Evolutionary conservation across 345 rosid species (phyloP), one percentile per base, ranked within the genome.

Genomic region (Murraya paniculata): DNA sequence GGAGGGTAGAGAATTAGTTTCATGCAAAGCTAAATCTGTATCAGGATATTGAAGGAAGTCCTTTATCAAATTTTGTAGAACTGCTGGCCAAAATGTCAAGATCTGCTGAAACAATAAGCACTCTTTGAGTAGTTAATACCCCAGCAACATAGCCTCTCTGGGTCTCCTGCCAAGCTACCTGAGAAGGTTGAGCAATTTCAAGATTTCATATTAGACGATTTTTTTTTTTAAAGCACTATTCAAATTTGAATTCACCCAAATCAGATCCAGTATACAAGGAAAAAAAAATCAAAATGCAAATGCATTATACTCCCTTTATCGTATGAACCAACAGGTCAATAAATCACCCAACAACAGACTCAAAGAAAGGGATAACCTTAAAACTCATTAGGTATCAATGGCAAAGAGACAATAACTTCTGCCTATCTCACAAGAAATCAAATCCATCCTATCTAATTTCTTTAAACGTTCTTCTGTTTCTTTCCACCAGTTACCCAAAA

Each of bases 131-230:
- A 74, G 99, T 96, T 84, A 91, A 80, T 80, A 96, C 83, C 79
- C 99, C 99, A 48, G 99, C 97, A 66, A 96, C 99, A 85, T 83
- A 90, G 80, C 98, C 99, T 75, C 95, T 85, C 9, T 82, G 89
- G 78, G 98, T 96, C 80, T 87, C 94, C 88, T 96, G 99, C 99
- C 99, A 96, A 71, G 90, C 91, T 82, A 94, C 98, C 98, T 94
- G 85, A 75, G 71, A 18, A 79, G 74, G 73, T 84, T 68, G 30
- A 65, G 27, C 64, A 67, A 55, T 68, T 22, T 21, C 50, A 58
- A 33, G n/a, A 19, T 57, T 58, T 58, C 11, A 36, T 36, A 50
- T 45, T 6, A 36, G 31, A 33, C 18, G 31, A 50, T 16, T 70
- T 14, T 50, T 2, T 31, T 31, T 31, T 31, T 33, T 33, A 76